These are phyloP conservation scores for Selaginella tamariscina DNA, from an alignment of 75 land plant species.

Conservation along the genomic window DNA sequence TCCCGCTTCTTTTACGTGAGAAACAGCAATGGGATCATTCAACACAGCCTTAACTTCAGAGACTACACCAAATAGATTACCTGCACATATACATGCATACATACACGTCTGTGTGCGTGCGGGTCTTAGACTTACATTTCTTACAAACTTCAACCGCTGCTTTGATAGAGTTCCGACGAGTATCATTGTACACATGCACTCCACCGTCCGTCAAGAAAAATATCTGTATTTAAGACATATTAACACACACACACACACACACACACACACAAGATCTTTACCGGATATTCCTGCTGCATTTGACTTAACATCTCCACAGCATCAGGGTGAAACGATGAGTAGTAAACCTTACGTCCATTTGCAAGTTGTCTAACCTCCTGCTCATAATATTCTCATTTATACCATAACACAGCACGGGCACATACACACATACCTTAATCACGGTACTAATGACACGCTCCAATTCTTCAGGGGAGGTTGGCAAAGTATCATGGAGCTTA, in stretches of 20 bases:
- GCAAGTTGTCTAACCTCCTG: constrained; percentile 46
- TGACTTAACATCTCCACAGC: constrained; percentile 46
- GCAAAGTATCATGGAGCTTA: constrained; percentile 58
- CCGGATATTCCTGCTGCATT: constrained; percentile 53
- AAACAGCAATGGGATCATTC: constrained; percentile 34
- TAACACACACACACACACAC: constrained; percentile 1
- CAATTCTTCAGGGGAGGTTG: constrained; percentile 38
- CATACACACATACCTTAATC: constrained; percentile 28
- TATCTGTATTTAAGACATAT: constrained; percentile 35
- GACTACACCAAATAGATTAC: constrained; percentile 70
- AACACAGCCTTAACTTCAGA: constrained; percentile 67
- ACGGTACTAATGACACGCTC: constrained; percentile 35
- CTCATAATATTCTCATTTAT: neutral
- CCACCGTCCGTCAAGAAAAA: constrained; percentile 83
- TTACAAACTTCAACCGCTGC: constrained; percentile 65
- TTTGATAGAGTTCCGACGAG: constrained; percentile 57
- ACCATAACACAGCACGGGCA: neutral
- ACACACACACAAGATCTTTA: constrained; percentile 21
- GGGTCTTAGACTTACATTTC: constrained; percentile 14
- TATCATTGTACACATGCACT: constrained; percentile 33
- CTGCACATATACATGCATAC: constrained; percentile 13
- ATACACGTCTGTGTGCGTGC: too few relatives aligned
- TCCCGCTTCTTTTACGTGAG: constrained; percentile 40
- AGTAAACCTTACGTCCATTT: constrained; percentile 46
- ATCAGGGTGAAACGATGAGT: constrained; percentile 87